A percentile compares a stretch with the other conserved stretches of the same genome.
phyloP scores from a whole-genome alignment of 257 asterid species.

The Galeopsis tetrahit region DNA sequence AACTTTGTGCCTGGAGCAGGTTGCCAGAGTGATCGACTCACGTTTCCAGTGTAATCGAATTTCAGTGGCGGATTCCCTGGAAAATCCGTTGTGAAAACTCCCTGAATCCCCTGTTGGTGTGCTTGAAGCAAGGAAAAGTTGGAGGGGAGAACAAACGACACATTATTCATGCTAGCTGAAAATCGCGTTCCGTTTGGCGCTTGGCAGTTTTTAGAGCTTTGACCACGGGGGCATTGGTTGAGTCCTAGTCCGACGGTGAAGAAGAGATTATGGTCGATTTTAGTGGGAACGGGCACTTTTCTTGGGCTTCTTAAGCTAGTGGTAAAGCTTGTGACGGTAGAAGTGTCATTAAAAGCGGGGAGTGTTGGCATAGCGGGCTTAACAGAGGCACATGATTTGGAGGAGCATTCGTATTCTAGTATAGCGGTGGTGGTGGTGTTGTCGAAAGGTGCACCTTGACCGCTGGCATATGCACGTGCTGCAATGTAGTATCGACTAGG shows the following conservation, averaged over 20 bases:
- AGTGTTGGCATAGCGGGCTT: conserved; percentile 59
- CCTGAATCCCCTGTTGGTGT: conserved; percentile 71
- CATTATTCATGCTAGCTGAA: conserved; percentile 89
- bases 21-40: conserved; percentile 83
- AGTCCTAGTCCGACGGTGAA: conserved; percentile 87
- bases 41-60: conserved; percentile 86
- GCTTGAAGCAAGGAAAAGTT: conserved; percentile 79
- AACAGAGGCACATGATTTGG: conserved; percentile 38
- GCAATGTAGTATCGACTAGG: conserved; percentile 82
- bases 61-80: conserved; percentile 65
- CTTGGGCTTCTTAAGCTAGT: conserved; percentile 67
- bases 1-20: conserved; percentile 64
- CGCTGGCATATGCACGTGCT: conserved; percentile 89
- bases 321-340: conserved; percentile 76
- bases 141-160: conserved; percentile 79
- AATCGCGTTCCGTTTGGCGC: conserved; percentile 93
- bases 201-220: conserved; percentile 60
- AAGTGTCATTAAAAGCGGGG: conserved; percentile 84
- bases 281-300: conserved; percentile 59
- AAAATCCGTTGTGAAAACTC: conserved; percentile 81
- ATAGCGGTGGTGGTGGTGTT: conserved; percentile 95
- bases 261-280: conserved; percentile 73
- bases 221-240: conserved; percentile 62
- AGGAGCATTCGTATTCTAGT: conserved; percentile 66
- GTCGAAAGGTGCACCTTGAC: conserved; percentile 82